Conservation (phyloP, 306 rosid genomes). For the Corylus heterophylla region DNA sequence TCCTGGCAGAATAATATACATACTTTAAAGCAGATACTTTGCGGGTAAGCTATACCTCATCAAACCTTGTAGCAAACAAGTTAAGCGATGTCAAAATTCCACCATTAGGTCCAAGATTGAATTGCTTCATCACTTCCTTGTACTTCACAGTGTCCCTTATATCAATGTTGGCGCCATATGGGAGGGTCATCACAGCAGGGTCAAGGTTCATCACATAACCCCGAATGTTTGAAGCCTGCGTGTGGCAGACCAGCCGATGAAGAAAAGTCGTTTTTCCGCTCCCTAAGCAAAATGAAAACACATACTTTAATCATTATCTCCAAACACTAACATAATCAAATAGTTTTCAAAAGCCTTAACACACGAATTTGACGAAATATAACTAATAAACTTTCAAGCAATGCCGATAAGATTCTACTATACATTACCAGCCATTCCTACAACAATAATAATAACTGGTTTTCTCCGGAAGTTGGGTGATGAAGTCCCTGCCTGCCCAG, state of each 20-base stretch:
- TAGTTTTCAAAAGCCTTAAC: neutral
- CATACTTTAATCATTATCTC: conserved; percentile 16
- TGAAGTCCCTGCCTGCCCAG: conserved; percentile 44
- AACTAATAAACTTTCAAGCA: neutral
- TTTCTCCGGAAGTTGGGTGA: conserved; percentile 57
- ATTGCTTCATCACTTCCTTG: conserved; percentile 96
- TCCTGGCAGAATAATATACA: neutral
- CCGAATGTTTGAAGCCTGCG: conserved; percentile 51
- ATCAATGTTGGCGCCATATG: conserved; percentile 78
- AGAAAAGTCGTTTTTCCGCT: conserved; percentile 89
- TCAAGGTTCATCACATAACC: conserved; percentile 92
- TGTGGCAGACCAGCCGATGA: conserved; percentile 73
- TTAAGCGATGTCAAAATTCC: conserved; percentile 92
- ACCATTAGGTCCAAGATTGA: conserved; percentile 96
- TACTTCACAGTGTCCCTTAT: conserved; percentile 91
- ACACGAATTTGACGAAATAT: neutral
- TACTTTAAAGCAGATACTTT: neutral
- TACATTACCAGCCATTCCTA: conserved; percentile 85
- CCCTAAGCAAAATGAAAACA: conserved; percentile 48
- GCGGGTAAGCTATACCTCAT: conserved; percentile 62
- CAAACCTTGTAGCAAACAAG: conserved; percentile 94
- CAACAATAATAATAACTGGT: conserved; percentile 82
- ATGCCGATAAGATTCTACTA: neutral
- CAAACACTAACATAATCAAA: neutral
- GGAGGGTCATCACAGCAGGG: conserved; percentile 88